Evolutionary conservation across 352 stramenopile species (phyloP).

Genomic region (Phytopythium delawarense): DNA sequence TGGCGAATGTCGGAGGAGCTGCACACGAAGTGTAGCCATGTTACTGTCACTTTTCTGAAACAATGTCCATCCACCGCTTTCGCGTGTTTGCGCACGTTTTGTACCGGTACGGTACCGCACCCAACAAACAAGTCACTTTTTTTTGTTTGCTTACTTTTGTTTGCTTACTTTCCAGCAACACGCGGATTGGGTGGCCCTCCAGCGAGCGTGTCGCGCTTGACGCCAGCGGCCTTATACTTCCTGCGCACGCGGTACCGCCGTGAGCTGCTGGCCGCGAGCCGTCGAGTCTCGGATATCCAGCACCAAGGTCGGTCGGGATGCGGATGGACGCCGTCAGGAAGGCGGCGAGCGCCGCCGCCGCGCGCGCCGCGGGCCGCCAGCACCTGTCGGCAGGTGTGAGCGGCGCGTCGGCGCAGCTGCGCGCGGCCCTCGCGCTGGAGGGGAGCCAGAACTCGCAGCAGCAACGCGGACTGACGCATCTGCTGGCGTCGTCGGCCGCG

Average conservation of each 20-base stretch:
- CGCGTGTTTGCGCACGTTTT: neutral
- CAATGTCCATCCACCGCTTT: no score
- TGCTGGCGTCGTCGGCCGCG: conserved; percentile 20
- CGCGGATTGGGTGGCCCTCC: conserved; percentile 2
- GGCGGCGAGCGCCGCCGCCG: conserved; percentile 31
- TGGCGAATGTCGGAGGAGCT: no score
- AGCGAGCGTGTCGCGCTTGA: neutral
- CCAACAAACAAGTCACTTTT: neutral
- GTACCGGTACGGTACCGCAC: neutral
- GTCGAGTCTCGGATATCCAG: conserved; percentile 22
- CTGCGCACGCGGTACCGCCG: neutral
- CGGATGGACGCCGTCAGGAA: conserved; percentile 46
- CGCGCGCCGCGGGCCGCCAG: conserved; percentile 5
- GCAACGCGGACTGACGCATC: neutral
- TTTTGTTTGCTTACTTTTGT: neutral
- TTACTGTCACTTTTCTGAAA: no score
- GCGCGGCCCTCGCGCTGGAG: conserved; percentile 39
- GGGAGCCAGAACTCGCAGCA: conserved; percentile 25
- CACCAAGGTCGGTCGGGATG: conserved; percentile 24
- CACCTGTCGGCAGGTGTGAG: neutral
- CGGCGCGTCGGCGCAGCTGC: conserved; percentile 35
- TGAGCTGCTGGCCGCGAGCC: conserved; percentile 9
- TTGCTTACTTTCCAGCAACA: conserved; percentile 1
- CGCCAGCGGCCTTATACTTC: conserved; percentile 6
- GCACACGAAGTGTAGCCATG: neutral